phyloP scores from a whole-genome alignment of 2,329 filamentous ascomycete genomes.

The Botryotinia calthae region DNA sequence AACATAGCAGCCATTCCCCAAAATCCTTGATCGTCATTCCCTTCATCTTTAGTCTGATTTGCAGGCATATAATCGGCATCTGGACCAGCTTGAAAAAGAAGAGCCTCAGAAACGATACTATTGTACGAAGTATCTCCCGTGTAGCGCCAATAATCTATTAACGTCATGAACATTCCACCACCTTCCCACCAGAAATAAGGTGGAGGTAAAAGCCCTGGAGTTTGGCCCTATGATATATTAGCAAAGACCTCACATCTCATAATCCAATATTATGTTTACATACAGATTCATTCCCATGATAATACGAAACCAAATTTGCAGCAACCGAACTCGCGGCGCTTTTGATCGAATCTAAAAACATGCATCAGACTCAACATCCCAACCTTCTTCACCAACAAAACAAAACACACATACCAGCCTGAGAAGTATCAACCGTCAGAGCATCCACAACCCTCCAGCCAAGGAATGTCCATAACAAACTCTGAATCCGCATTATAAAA shows the following conservation, averaged over 20 bases:
- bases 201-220: conserved; percentile 48
- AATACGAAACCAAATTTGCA: conserved; percentile 50
- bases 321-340: conserved; percentile 41
- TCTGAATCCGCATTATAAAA: conserved; percentile 30
- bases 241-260: conserved; percentile 41
- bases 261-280: conserved; percentile 4
- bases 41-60: conserved; percentile 58
- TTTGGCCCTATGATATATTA: conserved; percentile 50
- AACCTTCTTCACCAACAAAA: not conserved
- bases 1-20: conserved; percentile 70
- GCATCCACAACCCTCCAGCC: conserved; percentile 23
- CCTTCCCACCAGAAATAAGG: conserved; percentile 59
- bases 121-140: conserved; percentile 73
- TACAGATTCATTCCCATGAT: conserved; percentile 50
- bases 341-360: conserved; percentile 38
- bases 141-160: conserved; percentile 83
- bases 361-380: not conserved
- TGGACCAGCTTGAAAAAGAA: conserved; percentile 70
- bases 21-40: conserved; percentile 73
- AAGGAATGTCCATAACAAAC: conserved; percentile 29
- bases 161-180: conserved; percentile 68
- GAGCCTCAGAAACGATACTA: conserved; percentile 55
- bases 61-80: conserved; percentile 74
- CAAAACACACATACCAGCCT: conserved; percentile 27
- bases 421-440: conserved; percentile 32